A percentile compares a stretch with the other conserved stretches of the same genome.
Evolutionary conservation across 2,329 filamentous ascomycete species (phyloP).

Genomic region (Pseudocercospora musae): DNA sequence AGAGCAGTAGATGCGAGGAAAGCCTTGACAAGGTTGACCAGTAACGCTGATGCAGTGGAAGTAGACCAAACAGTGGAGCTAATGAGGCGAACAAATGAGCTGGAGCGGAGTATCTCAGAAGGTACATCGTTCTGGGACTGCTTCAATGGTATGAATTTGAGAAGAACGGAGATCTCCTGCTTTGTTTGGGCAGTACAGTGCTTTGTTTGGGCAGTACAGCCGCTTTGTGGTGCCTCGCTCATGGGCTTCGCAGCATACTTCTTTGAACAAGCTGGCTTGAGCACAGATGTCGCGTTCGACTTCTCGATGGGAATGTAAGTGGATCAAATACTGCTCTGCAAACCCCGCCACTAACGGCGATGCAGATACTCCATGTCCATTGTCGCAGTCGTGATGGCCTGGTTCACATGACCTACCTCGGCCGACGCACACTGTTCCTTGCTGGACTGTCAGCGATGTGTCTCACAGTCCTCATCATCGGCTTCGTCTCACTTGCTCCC

Average conservation of each 20-base stretch:
- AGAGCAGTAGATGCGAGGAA: neutral
- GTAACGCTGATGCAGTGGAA: neutral
- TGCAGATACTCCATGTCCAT: constrained; percentile 32
- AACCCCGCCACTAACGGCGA: neutral
- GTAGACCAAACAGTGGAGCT: constrained; percentile 27
- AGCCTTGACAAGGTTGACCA: neutral
- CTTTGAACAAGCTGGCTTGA: constrained; percentile 37
- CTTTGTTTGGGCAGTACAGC: constrained; percentile 35
- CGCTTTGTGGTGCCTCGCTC: constrained; percentile 34
- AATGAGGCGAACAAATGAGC: constrained; percentile 26
- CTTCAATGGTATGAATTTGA: constrained; percentile 36
- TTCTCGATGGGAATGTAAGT: constrained; percentile 37
- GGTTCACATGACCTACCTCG: constrained; percentile 36
- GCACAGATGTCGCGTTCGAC: constrained; percentile 21
- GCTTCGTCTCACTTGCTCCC: constrained; percentile 23
- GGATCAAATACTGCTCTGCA: neutral
- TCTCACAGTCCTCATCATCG: constrained; percentile 24
- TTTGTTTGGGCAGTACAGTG: constrained; percentile 33
- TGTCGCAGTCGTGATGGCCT: constrained; percentile 33
- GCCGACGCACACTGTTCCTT: constrained; percentile 37
- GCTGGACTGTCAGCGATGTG: constrained; percentile 22
- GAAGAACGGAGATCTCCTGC: constrained; percentile 37
- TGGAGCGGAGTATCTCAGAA: constrained; percentile 30
- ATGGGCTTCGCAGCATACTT: constrained; percentile 38
- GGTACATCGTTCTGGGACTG: constrained; percentile 36